phyloP scores from a whole-genome alignment of 140 eudicot species.

The Flaveria floridana region DNA sequence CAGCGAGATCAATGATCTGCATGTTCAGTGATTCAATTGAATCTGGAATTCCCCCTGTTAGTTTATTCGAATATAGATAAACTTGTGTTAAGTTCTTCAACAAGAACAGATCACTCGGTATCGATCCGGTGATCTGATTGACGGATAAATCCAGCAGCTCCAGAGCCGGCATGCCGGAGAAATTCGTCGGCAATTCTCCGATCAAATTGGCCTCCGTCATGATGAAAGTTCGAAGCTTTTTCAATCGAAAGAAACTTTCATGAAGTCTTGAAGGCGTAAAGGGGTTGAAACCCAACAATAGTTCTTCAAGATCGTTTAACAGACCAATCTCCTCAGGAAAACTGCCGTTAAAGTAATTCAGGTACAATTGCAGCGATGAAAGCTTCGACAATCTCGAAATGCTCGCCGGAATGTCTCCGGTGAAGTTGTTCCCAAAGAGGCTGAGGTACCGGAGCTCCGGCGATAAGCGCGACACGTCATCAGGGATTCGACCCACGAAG shows the following conservation, averaged over 20 bases:
- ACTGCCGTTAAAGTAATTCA: conserved; percentile 48
- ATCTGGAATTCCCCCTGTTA: conserved; percentile 61
- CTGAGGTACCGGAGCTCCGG: conserved; percentile 37
- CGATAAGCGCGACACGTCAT: conserved; percentile 47
- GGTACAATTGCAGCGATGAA: conserved; percentile 33
- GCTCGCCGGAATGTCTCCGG: conserved; percentile 59
- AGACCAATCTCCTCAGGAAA: conserved; percentile 62
- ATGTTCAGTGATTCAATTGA: conserved; percentile 48
- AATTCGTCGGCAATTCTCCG: conserved; percentile 61
- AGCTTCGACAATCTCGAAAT: conserved; percentile 50
- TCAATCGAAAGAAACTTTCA: conserved; percentile 42
- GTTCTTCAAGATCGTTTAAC: conserved; percentile 46
- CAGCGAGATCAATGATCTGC: conserved; percentile 54
- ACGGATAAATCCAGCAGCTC: conserved; percentile 54
- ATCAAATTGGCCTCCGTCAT: conserved; percentile 56
- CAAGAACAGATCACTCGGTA: conserved; percentile 60
- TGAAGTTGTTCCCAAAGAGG: conserved; percentile 55
- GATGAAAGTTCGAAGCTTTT: conserved; percentile 42
- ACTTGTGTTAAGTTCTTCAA: conserved; percentile 52
- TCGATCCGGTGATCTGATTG: conserved; percentile 52
- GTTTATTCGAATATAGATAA: conserved; percentile 51
- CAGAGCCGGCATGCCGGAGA: conserved; percentile 45
- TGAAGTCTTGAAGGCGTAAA: conserved; percentile 55
- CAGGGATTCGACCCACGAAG: conserved; percentile 52
- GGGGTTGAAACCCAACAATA: conserved; percentile 36